Evolutionary conservation across 257 asterid species (phyloP), one percentile per base, ranked within the genome.

Genomic region (Echium plantagineum): DNA sequence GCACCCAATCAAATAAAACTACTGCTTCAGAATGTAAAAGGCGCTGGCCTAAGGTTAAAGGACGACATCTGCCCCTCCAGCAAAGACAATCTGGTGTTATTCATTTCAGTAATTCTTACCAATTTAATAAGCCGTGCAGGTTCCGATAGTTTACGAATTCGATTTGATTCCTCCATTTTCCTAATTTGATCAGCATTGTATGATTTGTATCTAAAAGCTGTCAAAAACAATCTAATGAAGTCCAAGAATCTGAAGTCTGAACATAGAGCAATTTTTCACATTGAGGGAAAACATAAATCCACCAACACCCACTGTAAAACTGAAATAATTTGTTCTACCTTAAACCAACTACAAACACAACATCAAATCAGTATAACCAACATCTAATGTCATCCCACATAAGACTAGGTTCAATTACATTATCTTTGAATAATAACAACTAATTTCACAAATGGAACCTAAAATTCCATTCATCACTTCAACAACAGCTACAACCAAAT

Each of bases 111-210:
- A 22, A 6, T 8, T 18, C 93, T 81, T 74, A 88, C 96, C 94
- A 89, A 69, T 53, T 72, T 68, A 63, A 93, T 81, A 70, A 93
- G 99, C 58, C 80, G 80, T 21, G 64, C 74, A 62, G 97, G 96
- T 76, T 89, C 87, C 32, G 83, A 81, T 69, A 79, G 85, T 75
- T 65, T 83, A 60, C 94, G 80, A 68, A 93, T 74, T 68, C 71
- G 81, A 75, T 75, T 81, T 7, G 97, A 80, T 76, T 89, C 97
- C 71, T 84, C 91, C 94, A 85, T 85, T 79, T 68, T 89, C 77
- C 77, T 78, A 72, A 81, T 77, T 85, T 93, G 96, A 71, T 80
- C 84, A 18, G 78, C 66, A 10, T 81, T 84, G 78, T 93, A 86
- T 73, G 78, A 64, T 8, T 81, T 84, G 78, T 93, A 86, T 73